These are phyloP conservation scores for Candida peoriensis DNA, from an alignment of 805 yeast genomes.

Conservation along the genomic window DNA sequence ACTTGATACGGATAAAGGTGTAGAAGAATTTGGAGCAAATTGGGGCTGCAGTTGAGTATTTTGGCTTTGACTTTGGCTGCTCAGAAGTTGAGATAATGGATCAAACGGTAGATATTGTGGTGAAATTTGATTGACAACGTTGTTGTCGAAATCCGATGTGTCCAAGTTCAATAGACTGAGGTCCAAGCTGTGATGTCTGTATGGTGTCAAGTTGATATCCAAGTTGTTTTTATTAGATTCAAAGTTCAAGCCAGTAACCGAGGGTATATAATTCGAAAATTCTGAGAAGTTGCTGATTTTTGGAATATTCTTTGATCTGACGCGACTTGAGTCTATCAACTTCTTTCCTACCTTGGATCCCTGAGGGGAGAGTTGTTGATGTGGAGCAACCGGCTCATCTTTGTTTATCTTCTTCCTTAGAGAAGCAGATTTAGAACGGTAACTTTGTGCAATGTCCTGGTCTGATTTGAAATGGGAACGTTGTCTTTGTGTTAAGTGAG, in stretches of 20 bases:
- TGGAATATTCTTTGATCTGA: no score
- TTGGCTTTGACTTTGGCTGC: no score
- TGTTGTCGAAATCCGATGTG: conserved; percentile 9
- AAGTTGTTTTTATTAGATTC: conserved; percentile 16
- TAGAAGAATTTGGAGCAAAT: conserved; percentile 2
- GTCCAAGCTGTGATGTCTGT: conserved; percentile 24
- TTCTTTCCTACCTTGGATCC: no score
- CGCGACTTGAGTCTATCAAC: no score
- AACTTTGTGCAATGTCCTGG: conserved; percentile 16
- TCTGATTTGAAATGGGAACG: conserved; percentile 22
- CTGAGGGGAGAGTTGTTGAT: conserved; percentile 3
- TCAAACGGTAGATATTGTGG: conserved; percentile 11
- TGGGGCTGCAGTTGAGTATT: conserved; percentile 1
- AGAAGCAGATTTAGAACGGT: conserved; percentile 1
- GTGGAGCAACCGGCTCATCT: conserved; percentile 9
- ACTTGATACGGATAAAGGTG: conserved; percentile 1
- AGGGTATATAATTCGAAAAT: conserved; percentile 1
- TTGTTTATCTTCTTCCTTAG: conserved; percentile 6
- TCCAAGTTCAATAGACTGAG: conserved; percentile 15
- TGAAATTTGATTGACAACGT: conserved; percentile 4
- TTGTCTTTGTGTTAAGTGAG: conserved; percentile 11
- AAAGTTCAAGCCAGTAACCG: conserved; percentile 1
- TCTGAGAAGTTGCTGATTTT: background rate
- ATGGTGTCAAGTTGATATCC: conserved; percentile 19
- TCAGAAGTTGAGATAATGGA: conserved; percentile 1